phyloP scores from a whole-genome alignment of 768 basidiomycete genomes.

The Tricholoma saponaceum region DNA sequence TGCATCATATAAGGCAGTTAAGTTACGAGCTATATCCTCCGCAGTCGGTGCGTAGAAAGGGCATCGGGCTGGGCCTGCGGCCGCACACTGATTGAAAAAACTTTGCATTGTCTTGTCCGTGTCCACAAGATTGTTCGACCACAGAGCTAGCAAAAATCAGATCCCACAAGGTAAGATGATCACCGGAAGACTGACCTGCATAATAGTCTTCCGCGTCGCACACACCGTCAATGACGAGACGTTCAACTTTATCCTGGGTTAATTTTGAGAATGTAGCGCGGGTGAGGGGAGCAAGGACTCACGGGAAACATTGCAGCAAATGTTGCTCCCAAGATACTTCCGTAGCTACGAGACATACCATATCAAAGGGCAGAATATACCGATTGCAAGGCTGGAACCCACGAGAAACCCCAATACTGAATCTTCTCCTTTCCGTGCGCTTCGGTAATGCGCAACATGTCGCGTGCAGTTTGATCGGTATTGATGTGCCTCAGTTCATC shows the following conservation, averaged over 20 bases:
- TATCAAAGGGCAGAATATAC: not conserved
- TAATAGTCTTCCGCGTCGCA: constrained; percentile 38
- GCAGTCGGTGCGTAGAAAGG: constrained; percentile 35
- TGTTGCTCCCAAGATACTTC: constrained; percentile 23
- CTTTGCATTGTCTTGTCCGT: constrained; percentile 30
- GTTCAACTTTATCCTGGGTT: constrained; percentile 32
- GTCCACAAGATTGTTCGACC: constrained; percentile 31
- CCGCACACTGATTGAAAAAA: constrained; percentile 33
- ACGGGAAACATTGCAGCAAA: constrained; percentile 27
- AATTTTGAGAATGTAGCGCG: not conserved
- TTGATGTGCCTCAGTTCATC: constrained; percentile 26
- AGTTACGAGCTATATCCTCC: constrained; percentile 27
- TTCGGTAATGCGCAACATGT: constrained; percentile 32
- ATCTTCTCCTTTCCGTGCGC: constrained; percentile 30
- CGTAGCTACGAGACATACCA: constrained; percentile 15
- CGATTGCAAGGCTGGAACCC: constrained; percentile 1
- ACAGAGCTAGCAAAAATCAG: constrained; percentile 19
- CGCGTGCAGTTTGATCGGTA: constrained; percentile 34
- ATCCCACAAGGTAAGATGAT: not conserved
- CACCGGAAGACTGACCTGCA: constrained; percentile 19
- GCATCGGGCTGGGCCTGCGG: constrained; percentile 32
- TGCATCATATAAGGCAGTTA: constrained; percentile 29
- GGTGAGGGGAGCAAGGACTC: not conserved
- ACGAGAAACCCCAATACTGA: constrained; percentile 30
- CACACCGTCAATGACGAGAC: constrained; percentile 37